Conservation (phyloP, 306 rosid species). For the Oemleria cerasiformis region DNA sequence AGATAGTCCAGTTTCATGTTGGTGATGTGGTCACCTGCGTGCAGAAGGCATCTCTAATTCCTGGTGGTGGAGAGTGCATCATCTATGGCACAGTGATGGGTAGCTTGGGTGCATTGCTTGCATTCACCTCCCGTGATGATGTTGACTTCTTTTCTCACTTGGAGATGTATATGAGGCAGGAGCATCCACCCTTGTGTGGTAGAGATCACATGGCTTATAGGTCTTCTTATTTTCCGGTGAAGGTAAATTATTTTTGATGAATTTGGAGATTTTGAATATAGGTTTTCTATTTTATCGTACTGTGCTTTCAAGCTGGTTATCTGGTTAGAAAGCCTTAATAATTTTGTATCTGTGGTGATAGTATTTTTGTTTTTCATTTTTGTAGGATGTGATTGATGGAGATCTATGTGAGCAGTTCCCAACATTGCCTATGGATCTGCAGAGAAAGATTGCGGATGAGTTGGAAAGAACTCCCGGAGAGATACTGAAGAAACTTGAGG, state of each 20-base stretch:
- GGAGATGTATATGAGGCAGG: conserved; percentile 99
- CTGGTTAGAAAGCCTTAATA: not conserved
- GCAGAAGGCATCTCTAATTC: conserved; percentile 97
- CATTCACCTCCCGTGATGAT: conserved; percentile 94
- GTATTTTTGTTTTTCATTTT: conserved; percentile 6
- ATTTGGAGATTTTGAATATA: not conserved
- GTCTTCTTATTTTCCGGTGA: conserved; percentile 94
- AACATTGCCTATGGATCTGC: conserved; percentile 88
- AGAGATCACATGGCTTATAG: conserved; percentile 98
- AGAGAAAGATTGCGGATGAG: conserved; percentile 95
- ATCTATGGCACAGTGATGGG: conserved; percentile 95
- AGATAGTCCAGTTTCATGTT: conserved; percentile 86
- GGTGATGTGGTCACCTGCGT: conserved; percentile 76
- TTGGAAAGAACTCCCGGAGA: conserved; percentile 95
- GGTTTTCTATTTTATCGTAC: not conserved
- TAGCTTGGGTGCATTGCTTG: conserved; percentile 88
- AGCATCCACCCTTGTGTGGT: conserved; percentile 91
- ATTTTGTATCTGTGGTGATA: conserved; percentile 5
- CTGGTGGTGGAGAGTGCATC: conserved; percentile 93
- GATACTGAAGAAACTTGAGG: conserved; percentile 90
- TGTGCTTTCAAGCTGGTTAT: not conserved
- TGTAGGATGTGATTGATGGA: conserved; percentile 96
- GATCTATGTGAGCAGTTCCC: conserved; percentile 99
- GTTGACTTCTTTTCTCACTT: conserved; percentile 95
- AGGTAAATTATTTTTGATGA: conserved; percentile 46